These are phyloP conservation scores for Penicillium sp. DNA, from an alignment of 2,329 filamentous ascomycete genomes.

Conservation along the genomic window DNA sequence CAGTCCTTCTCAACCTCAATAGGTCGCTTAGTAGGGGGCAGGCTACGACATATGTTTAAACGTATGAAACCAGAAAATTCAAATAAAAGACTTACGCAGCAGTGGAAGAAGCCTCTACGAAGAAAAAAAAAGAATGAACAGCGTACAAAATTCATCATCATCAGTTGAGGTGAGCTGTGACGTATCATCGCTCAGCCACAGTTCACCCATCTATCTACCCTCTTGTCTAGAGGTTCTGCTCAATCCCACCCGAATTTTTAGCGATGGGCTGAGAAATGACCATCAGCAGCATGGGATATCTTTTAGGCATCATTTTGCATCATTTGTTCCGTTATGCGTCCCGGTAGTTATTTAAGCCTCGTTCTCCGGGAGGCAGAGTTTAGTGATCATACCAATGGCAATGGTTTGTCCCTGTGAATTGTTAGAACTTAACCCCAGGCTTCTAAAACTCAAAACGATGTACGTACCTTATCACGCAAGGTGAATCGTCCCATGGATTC, in stretches of 20 bases:
- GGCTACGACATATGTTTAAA: no score
- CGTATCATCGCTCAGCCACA: constrained; percentile 25
- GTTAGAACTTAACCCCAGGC: constrained; percentile 20
- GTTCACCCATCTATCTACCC: constrained; percentile 14
- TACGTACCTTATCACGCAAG: constrained; percentile 74
- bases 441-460: background rate
- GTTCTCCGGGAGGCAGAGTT: constrained; percentile 58
- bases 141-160: constrained; percentile 31
- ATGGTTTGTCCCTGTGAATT: constrained; percentile 84
- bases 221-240: constrained; percentile 10
- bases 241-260: background rate
- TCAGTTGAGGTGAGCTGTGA: constrained; percentile 27
- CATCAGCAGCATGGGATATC: background rate
- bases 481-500: constrained; percentile 91
- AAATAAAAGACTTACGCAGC: no score
- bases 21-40: no score
- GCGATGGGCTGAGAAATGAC: background rate
- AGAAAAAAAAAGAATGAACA: no score
- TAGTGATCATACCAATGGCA: constrained; percentile 98
- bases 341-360: constrained; percentile 14
- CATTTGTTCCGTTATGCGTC: constrained; percentile 2
- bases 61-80: no score
- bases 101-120: no score
- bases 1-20: no score
- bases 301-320: constrained; percentile 7